phyloP scores from a whole-genome alignment of 352 stramenopile species.

The Pythium grandisporangium region DNA sequence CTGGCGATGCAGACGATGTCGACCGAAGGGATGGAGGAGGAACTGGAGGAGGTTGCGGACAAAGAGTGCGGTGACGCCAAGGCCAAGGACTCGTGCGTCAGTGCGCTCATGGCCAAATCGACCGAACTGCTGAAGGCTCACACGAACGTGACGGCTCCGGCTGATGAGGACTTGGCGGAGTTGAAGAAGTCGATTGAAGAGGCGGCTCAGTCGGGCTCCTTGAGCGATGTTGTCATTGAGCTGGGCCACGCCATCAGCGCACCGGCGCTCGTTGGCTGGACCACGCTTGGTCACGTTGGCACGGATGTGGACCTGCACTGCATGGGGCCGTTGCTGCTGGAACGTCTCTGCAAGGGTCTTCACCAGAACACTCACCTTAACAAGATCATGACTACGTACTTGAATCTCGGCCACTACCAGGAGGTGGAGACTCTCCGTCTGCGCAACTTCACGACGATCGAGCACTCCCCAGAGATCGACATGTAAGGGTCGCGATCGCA shows the following conservation, averaged over 20 bases:
- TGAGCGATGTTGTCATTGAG: slow-evolving; percentile 38
- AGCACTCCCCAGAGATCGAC: slow-evolving; percentile 8
- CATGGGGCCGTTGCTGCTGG: slow-evolving; percentile 42
- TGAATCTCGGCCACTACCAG: slow-evolving; percentile 46
- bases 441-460: slow-evolving; percentile 15
- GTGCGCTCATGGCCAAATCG: slow-evolving; percentile 18
- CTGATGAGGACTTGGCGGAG: slow-evolving; percentile 13
- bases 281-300: slow-evolving; percentile 50
- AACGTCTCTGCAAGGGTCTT: slow-evolving; percentile 53
- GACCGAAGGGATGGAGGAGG: slow-evolving; percentile 39
- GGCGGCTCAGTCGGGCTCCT: slow-evolving; percentile 26
- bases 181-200: slow-evolving; percentile 28
- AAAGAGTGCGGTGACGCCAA: slow-evolving; percentile 19
- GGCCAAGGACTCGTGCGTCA: slow-evolving; percentile 35
- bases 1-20: slow-evolving; percentile 49
- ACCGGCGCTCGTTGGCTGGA: slow-evolving; percentile 41
- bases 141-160: slow-evolving; percentile 39
- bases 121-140: slow-evolving; percentile 37
- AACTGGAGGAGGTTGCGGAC: slow-evolving; percentile 22
- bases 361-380: slow-evolving; percentile 68
- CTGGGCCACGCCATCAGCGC: slow-evolving; percentile 42
- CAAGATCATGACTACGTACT: slow-evolving; percentile 66
- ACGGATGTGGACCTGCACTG: slow-evolving; percentile 72
- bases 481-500: no score
- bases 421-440: slow-evolving; percentile 41